phyloP scores from a whole-genome alignment of 148 eudicot genomes.

The Rhododendron griersonianum region DNA sequence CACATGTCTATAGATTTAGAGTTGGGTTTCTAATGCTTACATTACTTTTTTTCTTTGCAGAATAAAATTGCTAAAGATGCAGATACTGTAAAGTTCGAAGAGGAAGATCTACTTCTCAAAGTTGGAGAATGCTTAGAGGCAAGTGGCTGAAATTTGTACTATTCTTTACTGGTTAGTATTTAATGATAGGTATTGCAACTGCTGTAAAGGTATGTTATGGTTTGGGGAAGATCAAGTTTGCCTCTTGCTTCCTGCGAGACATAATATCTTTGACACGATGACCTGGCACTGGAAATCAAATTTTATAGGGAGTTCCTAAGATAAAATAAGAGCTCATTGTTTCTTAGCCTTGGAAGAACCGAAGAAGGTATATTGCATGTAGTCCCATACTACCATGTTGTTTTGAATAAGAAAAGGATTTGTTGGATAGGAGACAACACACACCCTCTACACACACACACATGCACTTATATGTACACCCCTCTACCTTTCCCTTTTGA shows the following conservation, averaged over 20 bases:
- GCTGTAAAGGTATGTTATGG: not conserved
- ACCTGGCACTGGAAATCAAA: not conserved
- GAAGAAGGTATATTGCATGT: not conserved
- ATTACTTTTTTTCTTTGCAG: conserved; percentile 31
- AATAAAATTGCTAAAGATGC: conserved; percentile 66
- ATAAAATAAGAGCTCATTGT: not conserved
- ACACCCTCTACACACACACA: not conserved
- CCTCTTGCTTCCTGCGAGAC: not conserved
- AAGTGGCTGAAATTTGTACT: conserved; percentile 28
- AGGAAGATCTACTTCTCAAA: conserved; percentile 79
- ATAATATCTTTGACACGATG: not conserved
- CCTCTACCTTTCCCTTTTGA: not conserved
- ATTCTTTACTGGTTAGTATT: not conserved
- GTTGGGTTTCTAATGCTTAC: not conserved
- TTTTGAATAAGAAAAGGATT: conserved; percentile 1
- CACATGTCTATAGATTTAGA: not conserved
- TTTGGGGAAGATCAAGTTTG: not conserved
- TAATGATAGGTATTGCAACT: not conserved
- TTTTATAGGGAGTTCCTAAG: not conserved
- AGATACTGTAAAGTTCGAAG: conserved; percentile 56
- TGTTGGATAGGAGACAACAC: not conserved
- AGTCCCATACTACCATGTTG: not conserved
- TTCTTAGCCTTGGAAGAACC: not conserved
- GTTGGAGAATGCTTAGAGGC: conserved; percentile 90
- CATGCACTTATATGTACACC: not conserved